Evolutionary conservation across 208 protist species (phyloP), one percentile per base, ranked within the genome.

Genomic region (Trypanosoma platydactyli): DNA sequence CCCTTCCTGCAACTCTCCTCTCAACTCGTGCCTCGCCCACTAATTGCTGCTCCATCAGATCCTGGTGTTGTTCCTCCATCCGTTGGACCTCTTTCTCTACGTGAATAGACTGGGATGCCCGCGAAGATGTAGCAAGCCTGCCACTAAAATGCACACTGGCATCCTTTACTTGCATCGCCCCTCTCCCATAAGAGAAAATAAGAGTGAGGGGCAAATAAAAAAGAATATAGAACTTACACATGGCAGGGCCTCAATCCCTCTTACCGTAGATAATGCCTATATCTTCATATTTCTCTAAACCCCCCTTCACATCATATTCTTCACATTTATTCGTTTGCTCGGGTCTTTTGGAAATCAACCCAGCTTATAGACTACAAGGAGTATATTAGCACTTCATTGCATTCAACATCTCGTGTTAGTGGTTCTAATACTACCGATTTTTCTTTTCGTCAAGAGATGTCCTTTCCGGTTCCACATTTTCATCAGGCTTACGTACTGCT

Each of bases 401-500:
- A 2, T 44, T 18, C 7, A 5, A 24, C 22, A 25, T 25, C 12
- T 5, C 5, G 3, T 45, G 22, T 3, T 18, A 40, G 54, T 56
- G 16, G 3, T 46, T 38, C 6, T 38, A 48, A n/a, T 29, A 51
- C 46, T 68, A 79, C 49, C 76, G 68, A n/a, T 67, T 71, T 27
- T 83, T 79, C 54, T 83, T 79, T 1, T 45, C 18, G 5, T 75
- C 63, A 20, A 33, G 25, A 44, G 68, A 25, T 18, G n/a, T 27
- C n/a, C 30, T 11, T 29, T 51, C 30, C 16, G 5, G 9, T 16
- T 53, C 46, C n/a, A 49, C n/a, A 38, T 29, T 30, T 52, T 61
- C 61, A 61, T 51, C 18, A 27, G 18, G 12, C 67, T 56, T 22
- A 63, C 63, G 18, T 33, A 67, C 22, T 76, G 41, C 5, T 11